Evolutionary conservation across 805 yeast genomes (phyloP), one percentile per base, ranked within the genome.

Genomic region (Ogataea pignaliae): DNA sequence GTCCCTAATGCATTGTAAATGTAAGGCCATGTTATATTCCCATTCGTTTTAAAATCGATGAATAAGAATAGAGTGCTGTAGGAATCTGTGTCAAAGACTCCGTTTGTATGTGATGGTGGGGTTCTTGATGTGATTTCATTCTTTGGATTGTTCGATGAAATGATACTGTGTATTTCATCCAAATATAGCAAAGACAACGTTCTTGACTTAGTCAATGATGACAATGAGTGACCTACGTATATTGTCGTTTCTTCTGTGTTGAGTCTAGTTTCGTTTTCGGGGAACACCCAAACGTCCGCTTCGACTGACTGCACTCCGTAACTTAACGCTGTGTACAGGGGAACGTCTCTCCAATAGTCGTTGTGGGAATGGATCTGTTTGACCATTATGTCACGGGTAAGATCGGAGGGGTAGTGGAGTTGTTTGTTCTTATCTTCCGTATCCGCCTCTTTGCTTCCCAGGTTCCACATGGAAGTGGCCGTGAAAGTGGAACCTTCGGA

Each of bases 141-240:
- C 44, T 10, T 44, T 46, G 7, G 65, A 55, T 83, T 83, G 17
- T 78, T 68, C 33, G 65, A 62, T 21, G 70, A 69, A 36, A 83
- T 59, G 51, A 81, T 65, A 3, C 60, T 55, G 44, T 56, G 56
- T 13, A 83, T 47, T 2, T 81, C 81, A 39, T 71, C 70, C 42
- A 82, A 61, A 53, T 83, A 83, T 43, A 81, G 51, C 28, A 59
- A 54, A 21, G 64, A 61, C 26, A 83, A 58, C 0, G 83, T 80
- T 38, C 68, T 65, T 15, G 61, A 61, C 3, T 71, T 59, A 29
- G 66, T 63, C 45, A 83, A 60, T 37, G 69, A 71, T 4, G 65
- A 63, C 44, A 68, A 66, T 43, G 74, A 75, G 55, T 83, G 89
- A 3, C 88, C 88, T 18, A 83, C 85, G 37, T 72, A 81, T 15